Percentiles rank a stretch among this genome's conserved stretches.
These are phyloP conservation scores for Phyllosticta capitalensis DNA, from an alignment of 2,329 filamentous ascomycete genomes.

Conservation along the genomic window DNA sequence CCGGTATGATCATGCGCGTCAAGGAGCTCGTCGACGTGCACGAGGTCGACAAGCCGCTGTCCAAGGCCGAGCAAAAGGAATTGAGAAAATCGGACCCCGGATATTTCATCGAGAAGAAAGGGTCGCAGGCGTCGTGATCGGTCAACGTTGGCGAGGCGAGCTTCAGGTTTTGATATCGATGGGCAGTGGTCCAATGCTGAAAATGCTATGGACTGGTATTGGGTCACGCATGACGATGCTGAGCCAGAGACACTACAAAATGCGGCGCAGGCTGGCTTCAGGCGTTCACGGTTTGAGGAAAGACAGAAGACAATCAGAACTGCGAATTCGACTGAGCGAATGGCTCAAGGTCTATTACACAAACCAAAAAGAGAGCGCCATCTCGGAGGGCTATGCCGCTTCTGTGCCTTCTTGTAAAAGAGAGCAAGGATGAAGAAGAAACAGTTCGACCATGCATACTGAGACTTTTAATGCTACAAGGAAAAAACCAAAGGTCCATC, in stretches of 20 bases:
- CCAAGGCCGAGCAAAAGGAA: constrained; percentile 58
- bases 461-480: not conserved
- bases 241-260: not conserved
- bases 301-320: not conserved
- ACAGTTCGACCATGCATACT: not conserved
- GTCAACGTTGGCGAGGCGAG: no score
- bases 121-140: not conserved
- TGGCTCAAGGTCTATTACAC: not conserved
- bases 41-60: constrained; percentile 61
- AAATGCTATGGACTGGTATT: no score
- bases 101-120: constrained; percentile 62
- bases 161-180: not conserved
- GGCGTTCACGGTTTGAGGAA: not conserved
- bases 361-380: not conserved
- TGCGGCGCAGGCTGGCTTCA: not conserved
- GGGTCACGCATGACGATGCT: not conserved
- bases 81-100: constrained; percentile 66
- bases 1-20: constrained; percentile 86
- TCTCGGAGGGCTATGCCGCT: not conserved
- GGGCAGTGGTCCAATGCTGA: no score
- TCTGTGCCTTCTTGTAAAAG: not conserved
- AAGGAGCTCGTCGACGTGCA: constrained; percentile 82
- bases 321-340: not conserved
- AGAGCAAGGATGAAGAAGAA: not conserved
- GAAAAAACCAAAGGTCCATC: not conserved